phyloP scores from a whole-genome alignment of 805 yeast genomes.

The Scheffersomyces spartinae region DNA sequence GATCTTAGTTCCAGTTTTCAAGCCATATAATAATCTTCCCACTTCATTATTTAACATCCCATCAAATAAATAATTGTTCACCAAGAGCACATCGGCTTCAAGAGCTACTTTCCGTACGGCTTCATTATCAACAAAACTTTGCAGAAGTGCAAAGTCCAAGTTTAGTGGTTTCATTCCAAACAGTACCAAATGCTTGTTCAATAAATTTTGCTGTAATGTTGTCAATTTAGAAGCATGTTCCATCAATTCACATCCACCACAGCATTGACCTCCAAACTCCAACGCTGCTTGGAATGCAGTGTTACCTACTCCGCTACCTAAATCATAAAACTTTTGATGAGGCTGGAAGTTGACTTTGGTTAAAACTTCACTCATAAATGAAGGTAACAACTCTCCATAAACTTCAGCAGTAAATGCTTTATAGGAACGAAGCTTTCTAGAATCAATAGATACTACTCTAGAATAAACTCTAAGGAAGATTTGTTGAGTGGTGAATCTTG shows the following conservation, averaged over 20 bases:
- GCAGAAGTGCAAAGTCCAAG: slow-evolving; percentile 46
- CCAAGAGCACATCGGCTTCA: slow-evolving; percentile 59
- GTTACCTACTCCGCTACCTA: slow-evolving; percentile 93
- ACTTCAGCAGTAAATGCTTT: slow-evolving; percentile 84
- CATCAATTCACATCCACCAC: slow-evolving; percentile 91
- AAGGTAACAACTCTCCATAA: slow-evolving; percentile 83
- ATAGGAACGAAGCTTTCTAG: slow-evolving; percentile 51
- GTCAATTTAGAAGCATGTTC: slow-evolving; percentile 65
- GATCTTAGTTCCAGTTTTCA: slow-evolving; percentile 66
- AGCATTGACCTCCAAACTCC: slow-evolving; percentile 62
- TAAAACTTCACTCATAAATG: slow-evolving; percentile 52
- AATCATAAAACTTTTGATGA: slow-evolving; percentile 59
- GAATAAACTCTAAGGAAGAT: slow-evolving; percentile 62
- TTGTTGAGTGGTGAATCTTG: no score
- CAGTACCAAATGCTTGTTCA: slow-evolving; percentile 42
- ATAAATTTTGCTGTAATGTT: slow-evolving; percentile 44
- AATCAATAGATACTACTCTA: slow-evolving; percentile 68
- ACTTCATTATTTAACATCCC: slow-evolving; percentile 60
- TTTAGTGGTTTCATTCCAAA: slow-evolving; percentile 55
- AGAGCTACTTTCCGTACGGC: slow-evolving; percentile 43
- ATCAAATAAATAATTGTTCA: slow-evolving; percentile 79
- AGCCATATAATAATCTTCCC: slow-evolving; percentile 48
- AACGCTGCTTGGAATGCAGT: slow-evolving; percentile 83
- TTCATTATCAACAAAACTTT: slow-evolving; percentile 61
- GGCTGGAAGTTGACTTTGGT: slow-evolving; percentile 46